These are phyloP conservation scores for Psilocybe tampanensis DNA, from an alignment of 768 basidiomycete genomes.

Conservation along the genomic window DNA sequence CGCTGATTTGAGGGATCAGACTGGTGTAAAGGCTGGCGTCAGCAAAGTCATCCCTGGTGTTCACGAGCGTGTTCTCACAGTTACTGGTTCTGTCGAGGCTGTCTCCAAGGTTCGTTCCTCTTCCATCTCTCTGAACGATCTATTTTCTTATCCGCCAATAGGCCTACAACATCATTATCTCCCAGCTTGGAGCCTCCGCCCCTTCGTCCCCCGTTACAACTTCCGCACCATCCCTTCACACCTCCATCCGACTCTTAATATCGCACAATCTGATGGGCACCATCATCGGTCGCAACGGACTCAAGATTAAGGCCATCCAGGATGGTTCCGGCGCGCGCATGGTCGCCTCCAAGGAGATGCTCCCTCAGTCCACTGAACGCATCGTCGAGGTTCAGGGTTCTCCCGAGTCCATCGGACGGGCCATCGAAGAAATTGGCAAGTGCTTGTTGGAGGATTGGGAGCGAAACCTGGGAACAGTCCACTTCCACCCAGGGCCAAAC, in stretches of 20 bases:
- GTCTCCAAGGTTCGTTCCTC: constrained; percentile 76
- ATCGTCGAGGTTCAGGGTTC: constrained; percentile 97
- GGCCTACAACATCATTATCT: constrained; percentile 95
- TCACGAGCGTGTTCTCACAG: constrained; percentile 95
- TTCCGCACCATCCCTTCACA: constrained; percentile 75
- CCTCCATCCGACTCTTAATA: constrained; percentile 95
- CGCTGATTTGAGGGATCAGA: constrained; percentile 92
- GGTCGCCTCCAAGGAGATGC: constrained; percentile 99
- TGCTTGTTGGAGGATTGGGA: constrained; percentile 98
- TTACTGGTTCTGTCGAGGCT: constrained; percentile 89
- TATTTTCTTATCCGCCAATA: constrained; percentile 33
- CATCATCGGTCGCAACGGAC: constrained; percentile 93
- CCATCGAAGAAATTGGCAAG: constrained; percentile 94
- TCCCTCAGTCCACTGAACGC: constrained; percentile 98
- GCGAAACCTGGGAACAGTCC: constrained; percentile 88
- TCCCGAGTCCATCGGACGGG: constrained; percentile 89
- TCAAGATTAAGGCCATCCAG: constrained; percentile 99
- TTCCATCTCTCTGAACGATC: constrained; percentile 6
- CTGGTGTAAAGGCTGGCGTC: constrained; percentile 97
- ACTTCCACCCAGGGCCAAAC: constrained; percentile 91
- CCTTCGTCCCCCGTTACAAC: constrained; percentile 71
- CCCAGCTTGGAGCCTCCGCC: constrained; percentile 83
- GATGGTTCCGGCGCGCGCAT: constrained; percentile 95
- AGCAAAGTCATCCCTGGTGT: constrained; percentile 98
- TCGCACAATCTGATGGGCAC: constrained; percentile 99